Base-by-base conservation (phyloP, 306 rosid species). In the Pachyrhizus erosus region DNA sequence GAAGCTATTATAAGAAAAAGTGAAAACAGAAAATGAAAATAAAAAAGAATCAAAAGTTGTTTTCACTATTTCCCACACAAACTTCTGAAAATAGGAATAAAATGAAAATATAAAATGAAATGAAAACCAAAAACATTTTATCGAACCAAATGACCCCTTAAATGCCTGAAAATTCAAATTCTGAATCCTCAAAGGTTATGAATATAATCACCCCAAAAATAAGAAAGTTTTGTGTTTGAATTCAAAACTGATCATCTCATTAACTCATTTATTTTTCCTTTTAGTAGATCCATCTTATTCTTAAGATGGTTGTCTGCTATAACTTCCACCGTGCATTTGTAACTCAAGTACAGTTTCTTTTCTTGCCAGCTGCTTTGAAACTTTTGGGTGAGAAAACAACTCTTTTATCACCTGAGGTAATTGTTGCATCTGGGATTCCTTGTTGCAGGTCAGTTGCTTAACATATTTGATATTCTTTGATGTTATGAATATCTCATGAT, bases 361-460 rank as follows among this genome's bases (percentile, higher is more conserved):
- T 84, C 83, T 91, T 84, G 81, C 67, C 97, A 96, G 99, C 96
- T 90, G 99, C 99, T 80, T 90, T 96, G 81, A 87, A 96, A 83
- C 86, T 93, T 64, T 80, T 96, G 88, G 99, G 98, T 10, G 98
- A 96, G 86, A 96, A 96, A 89, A 96, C 97, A 55, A 93, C 98
- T 43, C 91, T 96, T 79, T 75, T 96, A 73, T 89, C 99, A 71
- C 99, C 99, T 9, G 94, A 96, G 80, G 84, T 82, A 57, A 91
- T 93, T 79, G 89, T 92, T 80, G 90, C 91, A 76, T 90, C 97
- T 6, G 92, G 91, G 72, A 91, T 96, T 84, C 99, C 98, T 69
- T 96, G 99, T 86, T 96, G 98, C 89, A 93, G 98, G 99, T 93
- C 78, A 82, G 97, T 78, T 87, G 49, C 74, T 80, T 73, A 66